Evolutionary conservation across 768 basidiomycete species (phyloP).

Genomic region (Trametes coccinea): DNA sequence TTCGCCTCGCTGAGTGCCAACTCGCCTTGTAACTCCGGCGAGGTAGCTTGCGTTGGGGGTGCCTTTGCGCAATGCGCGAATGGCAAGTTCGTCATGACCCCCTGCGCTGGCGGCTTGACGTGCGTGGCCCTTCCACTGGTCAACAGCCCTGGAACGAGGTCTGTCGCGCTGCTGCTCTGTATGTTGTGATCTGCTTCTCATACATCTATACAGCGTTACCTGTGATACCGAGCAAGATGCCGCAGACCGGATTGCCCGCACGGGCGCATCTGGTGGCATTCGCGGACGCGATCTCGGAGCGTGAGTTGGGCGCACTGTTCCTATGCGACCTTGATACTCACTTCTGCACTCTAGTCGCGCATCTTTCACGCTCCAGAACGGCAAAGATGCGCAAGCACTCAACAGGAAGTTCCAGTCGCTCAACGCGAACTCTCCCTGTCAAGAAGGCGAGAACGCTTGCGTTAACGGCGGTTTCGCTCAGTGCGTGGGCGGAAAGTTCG

Average conservation of each 20-base stretch:
- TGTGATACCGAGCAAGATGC: conserved; percentile 29
- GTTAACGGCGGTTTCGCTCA: conserved; percentile 42
- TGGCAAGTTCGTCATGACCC: conserved; percentile 38
- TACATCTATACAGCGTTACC: conserved; percentile 22
- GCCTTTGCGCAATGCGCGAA: conserved; percentile 58
- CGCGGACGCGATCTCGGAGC: conserved; percentile 2
- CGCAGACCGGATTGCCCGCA: conserved; percentile 20
- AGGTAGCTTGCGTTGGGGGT: conserved; percentile 49
- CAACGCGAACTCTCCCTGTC: conserved; percentile 27
- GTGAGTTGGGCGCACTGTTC: conserved; percentile 7
- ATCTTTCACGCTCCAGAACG: conserved; percentile 32
- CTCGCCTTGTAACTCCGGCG: conserved; percentile 47
- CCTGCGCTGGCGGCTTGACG: conserved; percentile 28
- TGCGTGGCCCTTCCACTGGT: conserved; percentile 34
- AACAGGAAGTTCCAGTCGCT: conserved; percentile 35
- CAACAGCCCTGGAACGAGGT: conserved; percentile 34
- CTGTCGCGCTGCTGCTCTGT: not conserved
- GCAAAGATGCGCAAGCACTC: conserved; percentile 33
- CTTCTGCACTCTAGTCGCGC: conserved; percentile 26
- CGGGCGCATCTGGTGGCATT: conserved; percentile 25
- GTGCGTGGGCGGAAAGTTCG: conserved; percentile 40
- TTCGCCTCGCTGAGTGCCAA: conserved; percentile 47
- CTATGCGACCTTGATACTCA: not conserved
- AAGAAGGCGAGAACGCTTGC: conserved; percentile 39
- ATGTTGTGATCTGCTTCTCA: too few species aligned